A percentile compares a stretch with the other conserved stretches of the same genome.
Evolutionary conservation across 2,329 filamentous ascomycete species (phyloP).

Genomic region (Gliomastix tumulicola): DNA sequence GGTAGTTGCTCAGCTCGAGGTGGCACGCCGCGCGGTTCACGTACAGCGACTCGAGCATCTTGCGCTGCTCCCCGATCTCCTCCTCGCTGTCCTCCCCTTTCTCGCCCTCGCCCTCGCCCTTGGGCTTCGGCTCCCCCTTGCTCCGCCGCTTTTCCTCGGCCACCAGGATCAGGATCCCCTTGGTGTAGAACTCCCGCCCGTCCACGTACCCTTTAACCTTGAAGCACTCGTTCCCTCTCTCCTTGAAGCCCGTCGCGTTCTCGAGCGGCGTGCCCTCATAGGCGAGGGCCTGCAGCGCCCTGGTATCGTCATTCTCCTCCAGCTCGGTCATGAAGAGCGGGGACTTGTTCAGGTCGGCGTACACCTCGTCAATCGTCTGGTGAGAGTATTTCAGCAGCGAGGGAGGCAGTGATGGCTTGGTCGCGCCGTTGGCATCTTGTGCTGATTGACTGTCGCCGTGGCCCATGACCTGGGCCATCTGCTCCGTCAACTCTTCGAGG

Average conservation of each 20-base stretch:
- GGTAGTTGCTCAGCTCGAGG: slow-evolving; percentile 81
- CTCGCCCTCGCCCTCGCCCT: slow-evolving; percentile 19
- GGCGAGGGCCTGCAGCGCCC: slow-evolving; percentile 81
- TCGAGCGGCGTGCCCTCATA: slow-evolving; percentile 89
- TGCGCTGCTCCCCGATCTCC: slow-evolving; percentile 51
- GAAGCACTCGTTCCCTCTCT: slow-evolving; percentile 88
- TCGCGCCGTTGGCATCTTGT: slow-evolving; percentile 12
- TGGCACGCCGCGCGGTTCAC: slow-evolving; percentile 88
- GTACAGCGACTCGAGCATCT: slow-evolving; percentile 68
- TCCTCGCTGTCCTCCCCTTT: slow-evolving; percentile 36
- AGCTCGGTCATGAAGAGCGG: slow-evolving; percentile 96
- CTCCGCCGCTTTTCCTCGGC: slow-evolving; percentile 53
- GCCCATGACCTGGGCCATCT: slow-evolving; percentile 25
- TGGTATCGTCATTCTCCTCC: slow-evolving; percentile 76
- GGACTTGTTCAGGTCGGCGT: slow-evolving; percentile 50
- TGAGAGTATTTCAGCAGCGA: slow-evolving; percentile 27
- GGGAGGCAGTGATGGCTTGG: slow-evolving; percentile 37
- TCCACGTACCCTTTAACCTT: slow-evolving; percentile 66
- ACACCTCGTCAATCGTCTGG: slow-evolving; percentile 48
- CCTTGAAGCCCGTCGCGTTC: slow-evolving; percentile 77
- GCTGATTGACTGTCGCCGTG: not conserved
- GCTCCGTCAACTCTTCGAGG: slow-evolving; percentile 34
- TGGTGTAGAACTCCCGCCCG: slow-evolving; percentile 85
- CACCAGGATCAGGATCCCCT: slow-evolving; percentile 69
- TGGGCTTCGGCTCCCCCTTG: slow-evolving; percentile 22